Evolutionary conservation across 192 early-diverging fungal genomes (phyloP), one percentile per base, ranked within the genome.

Genomic region (Kickxella alabastrina): DNA sequence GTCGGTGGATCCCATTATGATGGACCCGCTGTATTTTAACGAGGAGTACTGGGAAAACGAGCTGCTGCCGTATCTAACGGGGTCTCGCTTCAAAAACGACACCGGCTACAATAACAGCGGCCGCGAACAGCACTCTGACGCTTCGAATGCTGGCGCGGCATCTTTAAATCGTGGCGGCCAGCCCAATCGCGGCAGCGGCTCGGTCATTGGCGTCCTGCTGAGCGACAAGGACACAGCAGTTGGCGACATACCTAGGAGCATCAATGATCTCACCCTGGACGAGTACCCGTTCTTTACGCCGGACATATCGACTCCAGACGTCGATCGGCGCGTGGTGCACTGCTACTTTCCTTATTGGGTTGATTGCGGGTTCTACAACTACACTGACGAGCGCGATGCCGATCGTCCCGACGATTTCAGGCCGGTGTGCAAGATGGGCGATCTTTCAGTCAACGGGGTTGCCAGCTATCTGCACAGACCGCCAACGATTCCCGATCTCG

Each of bases 331-430:
- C 71, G 44, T 60, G 6, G 17, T 24, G 2, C 64, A 75, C 65
- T 59, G 27, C 32, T 75, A 81, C 53, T 84, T 92, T 42, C 92
- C 95, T 0, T 82, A 89, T 58, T 98, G 95, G 95, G 79, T 96
- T 15, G 92, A 95, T 57, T 85, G 85, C 52, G 92, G 88, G 50
- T 98, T 93, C 57, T 95, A 90, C 75, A 74, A 65, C 55, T 64
- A 69, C 52, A 40, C 54, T 2, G 69, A 73, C 10, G 57, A 65
- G 28, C 54, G 55, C 4, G 43, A 21, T 3, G 6, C 48, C 3
- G 41, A 48, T 22, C 69, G 37, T 9, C 9, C 45, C 10, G 59
- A 50, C 25, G 34, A 32, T 10, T 73, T 73, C 37, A 19, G 34
- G 12, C 62, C 69, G 21, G 24, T 43, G 14, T 73, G 69, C 36